Conservation (phyloP, 352 stramenopile genomes). For the Blastocystis sp. region DNA sequence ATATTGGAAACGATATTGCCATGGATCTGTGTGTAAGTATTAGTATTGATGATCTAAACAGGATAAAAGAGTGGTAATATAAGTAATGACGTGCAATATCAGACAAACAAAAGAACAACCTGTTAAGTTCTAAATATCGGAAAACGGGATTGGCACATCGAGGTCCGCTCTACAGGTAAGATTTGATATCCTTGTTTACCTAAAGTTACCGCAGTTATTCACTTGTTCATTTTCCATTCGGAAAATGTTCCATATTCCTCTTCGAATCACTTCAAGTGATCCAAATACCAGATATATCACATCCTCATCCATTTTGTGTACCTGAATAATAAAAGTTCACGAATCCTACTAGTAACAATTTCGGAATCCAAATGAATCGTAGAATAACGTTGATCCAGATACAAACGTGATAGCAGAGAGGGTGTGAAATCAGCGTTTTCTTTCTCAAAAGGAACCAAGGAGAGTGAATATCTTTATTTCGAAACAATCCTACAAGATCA, state of each 20-base stretch:
- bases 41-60: neutral
- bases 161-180: slow-evolving; percentile 40
- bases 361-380: neutral
- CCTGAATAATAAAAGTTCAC: neutral
- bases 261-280: slow-evolving; percentile 17
- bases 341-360: neutral
- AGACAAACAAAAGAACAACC: neutral
- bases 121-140: neutral
- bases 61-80: neutral
- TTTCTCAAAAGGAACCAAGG: neutral
- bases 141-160: slow-evolving; percentile 54
- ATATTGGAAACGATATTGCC: neutral
- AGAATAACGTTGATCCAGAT: neutral
- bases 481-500: neutral
- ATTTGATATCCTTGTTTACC: neutral
- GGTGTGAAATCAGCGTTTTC: slow-evolving; percentile 2
- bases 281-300: slow-evolving; percentile 20
- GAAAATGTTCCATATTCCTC: slow-evolving; percentile 57
- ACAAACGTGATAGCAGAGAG: neutral
- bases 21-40: neutral
- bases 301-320: slow-evolving; percentile 4
- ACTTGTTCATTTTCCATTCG: slow-evolving; percentile 59
- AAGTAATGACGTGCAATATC: neutral
- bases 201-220: slow-evolving; percentile 58
- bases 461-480: neutral